phyloP scores from a whole-genome alignment of 2,329 filamentous ascomycete genomes.

The Diaporthe eres region DNA sequence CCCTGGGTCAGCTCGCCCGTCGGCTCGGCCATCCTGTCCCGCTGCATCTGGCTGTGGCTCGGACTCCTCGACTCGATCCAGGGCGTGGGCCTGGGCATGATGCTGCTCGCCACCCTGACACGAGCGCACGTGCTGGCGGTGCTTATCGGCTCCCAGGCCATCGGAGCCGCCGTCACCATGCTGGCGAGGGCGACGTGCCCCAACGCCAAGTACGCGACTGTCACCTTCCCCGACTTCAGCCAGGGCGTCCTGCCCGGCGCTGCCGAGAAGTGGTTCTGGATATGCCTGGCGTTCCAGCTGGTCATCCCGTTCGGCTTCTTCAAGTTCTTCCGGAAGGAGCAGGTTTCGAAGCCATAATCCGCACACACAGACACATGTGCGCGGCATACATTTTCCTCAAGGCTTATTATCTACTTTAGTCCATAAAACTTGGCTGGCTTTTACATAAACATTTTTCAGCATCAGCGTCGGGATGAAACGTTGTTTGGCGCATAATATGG shows the following conservation, averaged over 20 bases:
- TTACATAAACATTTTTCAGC: conserved; percentile 30
- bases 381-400: conserved; percentile 1
- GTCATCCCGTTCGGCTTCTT: conserved; percentile 71
- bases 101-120: conserved; percentile 75
- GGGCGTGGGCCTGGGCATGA: conserved; percentile 77
- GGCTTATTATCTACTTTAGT: conserved; percentile 22
- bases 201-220: conserved; percentile 71
- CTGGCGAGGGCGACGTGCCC: conserved; percentile 72
- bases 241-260: conserved; percentile 61
- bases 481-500: conserved; percentile 39
- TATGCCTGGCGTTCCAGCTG: conserved; percentile 70
- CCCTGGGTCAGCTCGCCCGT: conserved; percentile 72
- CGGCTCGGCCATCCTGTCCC: conserved; percentile 68
- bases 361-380: not conserved
- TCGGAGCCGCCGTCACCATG: conserved; percentile 73
- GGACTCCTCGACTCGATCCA: conserved; percentile 76
- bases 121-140: conserved; percentile 75
- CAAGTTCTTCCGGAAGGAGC: conserved; percentile 70
- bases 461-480: conserved; percentile 39
- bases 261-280: conserved; percentile 72
- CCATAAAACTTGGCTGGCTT: conserved; percentile 19
- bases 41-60: conserved; percentile 76
- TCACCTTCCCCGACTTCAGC: conserved; percentile 74
- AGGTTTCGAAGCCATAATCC: conserved; percentile 65
- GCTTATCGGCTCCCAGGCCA: conserved; percentile 71